Conservation (phyloP, 1,284 basidiomycete species). For the Peniophora sp. region DNA sequence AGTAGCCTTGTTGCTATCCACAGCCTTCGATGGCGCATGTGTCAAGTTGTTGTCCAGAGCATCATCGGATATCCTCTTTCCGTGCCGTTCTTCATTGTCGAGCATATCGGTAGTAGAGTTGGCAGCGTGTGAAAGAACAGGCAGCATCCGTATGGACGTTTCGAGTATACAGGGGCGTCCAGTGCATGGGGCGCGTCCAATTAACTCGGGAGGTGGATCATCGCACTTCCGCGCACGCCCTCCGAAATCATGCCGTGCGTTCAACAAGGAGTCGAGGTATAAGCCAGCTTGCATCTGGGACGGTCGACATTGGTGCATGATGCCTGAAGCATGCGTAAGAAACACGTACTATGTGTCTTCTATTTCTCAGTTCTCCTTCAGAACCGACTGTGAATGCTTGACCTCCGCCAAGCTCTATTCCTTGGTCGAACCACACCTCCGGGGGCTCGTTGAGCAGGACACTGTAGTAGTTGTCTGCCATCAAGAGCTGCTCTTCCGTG, state of each 20-base stretch:
- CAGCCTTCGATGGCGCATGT: slow-evolving; percentile 45
- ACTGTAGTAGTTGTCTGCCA: slow-evolving; percentile 68
- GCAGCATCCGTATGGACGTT: slow-evolving; percentile 43
- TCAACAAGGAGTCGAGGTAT: no score
- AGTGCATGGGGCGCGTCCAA: slow-evolving; percentile 35
- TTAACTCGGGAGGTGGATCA: no score
- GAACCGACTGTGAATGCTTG: slow-evolving; percentile 54
- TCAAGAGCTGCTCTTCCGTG: slow-evolving; percentile 43
- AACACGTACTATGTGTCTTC: slow-evolving; percentile 45
- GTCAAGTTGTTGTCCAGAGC: slow-evolving; percentile 30
- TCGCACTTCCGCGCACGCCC: no score
- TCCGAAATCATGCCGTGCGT: no score
- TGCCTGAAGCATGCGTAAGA: no score
- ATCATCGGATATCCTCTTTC: slow-evolving; percentile 23
- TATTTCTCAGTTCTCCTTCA: slow-evolving; percentile 52
- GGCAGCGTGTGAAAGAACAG: slow-evolving; percentile 19
- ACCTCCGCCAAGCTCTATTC: slow-evolving; percentile 50
- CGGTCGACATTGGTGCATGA: no score
- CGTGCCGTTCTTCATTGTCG: slow-evolving; percentile 27
- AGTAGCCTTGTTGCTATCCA: slow-evolving; percentile 41
- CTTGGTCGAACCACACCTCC: slow-evolving; percentile 55
- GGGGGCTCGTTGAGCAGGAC: slow-evolving; percentile 44
- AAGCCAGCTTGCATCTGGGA: no score
- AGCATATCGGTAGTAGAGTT: slow-evolving; percentile 31
- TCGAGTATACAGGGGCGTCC: slow-evolving; percentile 40